These are phyloP conservation scores for Lactarius trivialis DNA, from an alignment of 768 basidiomycete species.

Conservation along the genomic window DNA sequence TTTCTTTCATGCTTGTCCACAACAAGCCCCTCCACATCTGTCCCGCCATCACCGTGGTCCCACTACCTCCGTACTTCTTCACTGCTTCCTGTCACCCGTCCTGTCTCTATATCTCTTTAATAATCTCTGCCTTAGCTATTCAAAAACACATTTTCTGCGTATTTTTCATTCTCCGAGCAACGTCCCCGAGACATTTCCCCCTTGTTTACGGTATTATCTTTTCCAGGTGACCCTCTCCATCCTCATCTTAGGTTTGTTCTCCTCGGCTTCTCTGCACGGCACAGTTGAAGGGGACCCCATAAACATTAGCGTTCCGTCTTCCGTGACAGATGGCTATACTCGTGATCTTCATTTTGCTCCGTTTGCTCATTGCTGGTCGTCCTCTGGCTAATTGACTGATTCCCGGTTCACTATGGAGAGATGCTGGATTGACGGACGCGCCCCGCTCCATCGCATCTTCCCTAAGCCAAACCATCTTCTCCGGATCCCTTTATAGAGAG, in stretches of 20 bases:
- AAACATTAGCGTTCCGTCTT: not conserved
- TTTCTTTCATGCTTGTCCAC: slow-evolving; percentile 1
- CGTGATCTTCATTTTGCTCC: not conserved
- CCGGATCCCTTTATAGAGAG: not conserved
- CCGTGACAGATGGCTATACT: slow-evolving; percentile 3
- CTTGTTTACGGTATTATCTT: not conserved
- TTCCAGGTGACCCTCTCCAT: not conserved
- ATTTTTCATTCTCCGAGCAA: not conserved
- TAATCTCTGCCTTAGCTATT: not conserved
- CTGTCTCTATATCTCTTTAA: too few species aligned
- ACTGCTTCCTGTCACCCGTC: slow-evolving; percentile 2
- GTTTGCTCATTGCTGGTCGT: not conserved
- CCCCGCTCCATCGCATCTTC: not conserved
- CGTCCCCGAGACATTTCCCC: not conserved
- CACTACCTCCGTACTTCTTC: slow-evolving; percentile 7
- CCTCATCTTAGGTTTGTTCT: not conserved
- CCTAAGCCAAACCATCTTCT: not conserved
- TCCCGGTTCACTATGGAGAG: not conserved
- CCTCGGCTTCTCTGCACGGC: not conserved
- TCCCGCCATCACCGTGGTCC: not conserved
- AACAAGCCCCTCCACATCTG: not conserved
- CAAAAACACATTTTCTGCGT: not conserved
- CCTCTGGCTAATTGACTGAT: not conserved
- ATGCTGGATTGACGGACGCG: not conserved
- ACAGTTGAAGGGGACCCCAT: not conserved